Conservation (phyloP, 1,284 basidiomycete species). For the Cystobasidium pallidum region DNA sequence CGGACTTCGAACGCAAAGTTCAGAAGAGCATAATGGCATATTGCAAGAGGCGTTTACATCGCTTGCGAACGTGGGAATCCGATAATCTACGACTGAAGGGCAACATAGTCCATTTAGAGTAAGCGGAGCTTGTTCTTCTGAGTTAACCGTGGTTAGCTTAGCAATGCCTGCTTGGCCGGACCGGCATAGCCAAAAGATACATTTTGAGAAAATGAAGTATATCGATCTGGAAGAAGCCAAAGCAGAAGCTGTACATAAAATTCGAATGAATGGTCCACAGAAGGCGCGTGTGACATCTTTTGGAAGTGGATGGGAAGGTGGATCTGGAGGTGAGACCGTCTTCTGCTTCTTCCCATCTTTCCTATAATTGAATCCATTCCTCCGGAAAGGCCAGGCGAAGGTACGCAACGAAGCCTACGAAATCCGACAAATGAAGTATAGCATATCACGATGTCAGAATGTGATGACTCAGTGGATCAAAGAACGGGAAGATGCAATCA, state of each 20-base stretch:
- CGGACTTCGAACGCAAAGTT: constrained; percentile 12
- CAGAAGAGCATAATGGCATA: constrained; percentile 31
- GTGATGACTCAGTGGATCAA: background rate
- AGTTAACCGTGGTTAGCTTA: background rate
- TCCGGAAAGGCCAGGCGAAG: background rate
- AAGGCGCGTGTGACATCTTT: constrained; percentile 1
- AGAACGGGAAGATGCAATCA: constrained; percentile 12
- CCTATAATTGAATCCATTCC: too few species aligned
- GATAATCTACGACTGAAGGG: constrained; percentile 11
- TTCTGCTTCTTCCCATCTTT: too few species aligned
- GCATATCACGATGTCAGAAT: constrained; percentile 2
- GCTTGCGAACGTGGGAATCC: constrained; percentile 14
- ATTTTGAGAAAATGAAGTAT: constrained; percentile 1
- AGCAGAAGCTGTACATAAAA: background rate
- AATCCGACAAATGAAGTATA: constrained; percentile 14
- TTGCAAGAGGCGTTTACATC: constrained; percentile 17
- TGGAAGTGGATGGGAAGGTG: constrained; percentile 23
- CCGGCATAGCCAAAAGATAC: background rate
- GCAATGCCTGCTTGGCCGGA: background rate
- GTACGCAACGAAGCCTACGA: constrained; percentile 6
- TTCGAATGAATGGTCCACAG: constrained; percentile 13
- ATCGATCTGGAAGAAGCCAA: constrained; percentile 4
- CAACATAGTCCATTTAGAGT: constrained; percentile 10
- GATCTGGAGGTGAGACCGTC: background rate
- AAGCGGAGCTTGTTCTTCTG: background rate